Percentiles rank a stretch among this genome's conserved stretches.
phyloP scores from a whole-genome alignment of 208 protist genomes.

The Wallacemonas sp. region DNA sequence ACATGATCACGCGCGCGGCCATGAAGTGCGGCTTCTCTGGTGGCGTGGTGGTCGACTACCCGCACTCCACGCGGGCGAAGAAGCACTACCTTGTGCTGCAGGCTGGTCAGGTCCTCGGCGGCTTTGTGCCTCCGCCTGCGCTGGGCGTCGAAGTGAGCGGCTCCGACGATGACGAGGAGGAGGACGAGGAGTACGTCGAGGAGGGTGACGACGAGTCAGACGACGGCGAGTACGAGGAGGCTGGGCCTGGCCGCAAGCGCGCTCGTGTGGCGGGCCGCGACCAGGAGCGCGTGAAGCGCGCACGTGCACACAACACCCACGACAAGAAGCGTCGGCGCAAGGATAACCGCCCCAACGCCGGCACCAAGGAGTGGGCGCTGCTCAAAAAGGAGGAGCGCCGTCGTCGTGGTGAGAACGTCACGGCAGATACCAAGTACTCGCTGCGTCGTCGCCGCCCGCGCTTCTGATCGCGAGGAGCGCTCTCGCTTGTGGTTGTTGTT shows the following conservation, averaged over 20 bases:
- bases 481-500: no score
- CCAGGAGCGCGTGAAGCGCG: slow-evolving; percentile 41
- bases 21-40: slow-evolving; percentile 98
- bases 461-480: slow-evolving; percentile 83
- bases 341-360: slow-evolving; percentile 72
- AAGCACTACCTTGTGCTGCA: slow-evolving; percentile 96
- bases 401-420: slow-evolving; percentile 91
- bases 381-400: slow-evolving; percentile 95
- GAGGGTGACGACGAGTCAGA: slow-evolving; percentile 20
- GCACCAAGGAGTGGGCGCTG: slow-evolving; percentile 94
- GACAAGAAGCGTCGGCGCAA: slow-evolving; percentile 50
- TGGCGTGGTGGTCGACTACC: slow-evolving; percentile 98
- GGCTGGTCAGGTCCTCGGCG: slow-evolving; percentile 78
- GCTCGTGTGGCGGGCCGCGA: slow-evolving; percentile 48
- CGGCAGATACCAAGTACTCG: slow-evolving; percentile 96
- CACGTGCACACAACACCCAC: slow-evolving; percentile 23
- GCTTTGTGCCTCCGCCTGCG: slow-evolving; percentile 58
- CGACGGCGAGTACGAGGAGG: slow-evolving; percentile 17
- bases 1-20: slow-evolving; percentile 96
- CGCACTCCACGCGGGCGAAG: slow-evolving; percentile 96
- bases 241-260: slow-evolving; percentile 29
- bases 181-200: slow-evolving; percentile 30
- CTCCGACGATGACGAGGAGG: slow-evolving; percentile 40
- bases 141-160: slow-evolving; percentile 38
- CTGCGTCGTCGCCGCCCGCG: slow-evolving; percentile 86